These are phyloP conservation scores for Marchantia polymorpha DNA, from an alignment of 225 moss, liverwort and hornwort genomes.

Conservation along the genomic window DNA sequence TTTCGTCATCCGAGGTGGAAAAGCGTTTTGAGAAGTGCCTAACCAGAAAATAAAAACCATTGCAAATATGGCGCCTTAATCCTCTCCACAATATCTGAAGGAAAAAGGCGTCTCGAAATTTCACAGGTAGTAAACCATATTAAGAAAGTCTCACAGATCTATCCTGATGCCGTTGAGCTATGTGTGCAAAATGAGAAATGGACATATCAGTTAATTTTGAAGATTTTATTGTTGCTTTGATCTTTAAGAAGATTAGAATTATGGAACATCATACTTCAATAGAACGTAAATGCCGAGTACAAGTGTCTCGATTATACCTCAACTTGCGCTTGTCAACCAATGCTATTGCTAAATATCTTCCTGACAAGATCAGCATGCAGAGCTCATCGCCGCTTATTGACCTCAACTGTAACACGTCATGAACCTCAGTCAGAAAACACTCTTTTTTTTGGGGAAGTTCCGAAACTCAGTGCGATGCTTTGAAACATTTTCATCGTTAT, in stretches of 20 bases:
- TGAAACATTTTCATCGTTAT: neutral
- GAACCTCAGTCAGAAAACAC: neutral
- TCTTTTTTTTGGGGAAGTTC: neutral
- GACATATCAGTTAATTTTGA: neutral
- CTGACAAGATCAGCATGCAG: slow-evolving; percentile 86
- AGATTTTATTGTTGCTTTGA: neutral
- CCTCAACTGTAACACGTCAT: slow-evolving; percentile 63
- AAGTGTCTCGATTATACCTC: slow-evolving; percentile 45
- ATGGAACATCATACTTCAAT: neutral
- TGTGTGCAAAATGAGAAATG: neutral
- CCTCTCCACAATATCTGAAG: no score
- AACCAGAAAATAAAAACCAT: neutral
- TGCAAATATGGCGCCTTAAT: neutral
- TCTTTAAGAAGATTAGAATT: neutral
- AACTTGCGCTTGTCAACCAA: slow-evolving; percentile 99
- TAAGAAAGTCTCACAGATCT: no score
- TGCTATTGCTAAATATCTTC: slow-evolving; percentile 90
- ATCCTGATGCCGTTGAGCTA: neutral
- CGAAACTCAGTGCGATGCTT: neutral
- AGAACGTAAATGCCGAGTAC: neutral
- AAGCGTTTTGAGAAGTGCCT: no score
- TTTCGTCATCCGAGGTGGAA: no score
- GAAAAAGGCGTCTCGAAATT: no score
- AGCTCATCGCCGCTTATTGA: slow-evolving; percentile 94
- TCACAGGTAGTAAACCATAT: no score